Percentiles rank a stretch among this genome's conserved stretches.
Conservation (phyloP, 768 basidiomycete genomes). For the Lactarius indigo region DNA sequence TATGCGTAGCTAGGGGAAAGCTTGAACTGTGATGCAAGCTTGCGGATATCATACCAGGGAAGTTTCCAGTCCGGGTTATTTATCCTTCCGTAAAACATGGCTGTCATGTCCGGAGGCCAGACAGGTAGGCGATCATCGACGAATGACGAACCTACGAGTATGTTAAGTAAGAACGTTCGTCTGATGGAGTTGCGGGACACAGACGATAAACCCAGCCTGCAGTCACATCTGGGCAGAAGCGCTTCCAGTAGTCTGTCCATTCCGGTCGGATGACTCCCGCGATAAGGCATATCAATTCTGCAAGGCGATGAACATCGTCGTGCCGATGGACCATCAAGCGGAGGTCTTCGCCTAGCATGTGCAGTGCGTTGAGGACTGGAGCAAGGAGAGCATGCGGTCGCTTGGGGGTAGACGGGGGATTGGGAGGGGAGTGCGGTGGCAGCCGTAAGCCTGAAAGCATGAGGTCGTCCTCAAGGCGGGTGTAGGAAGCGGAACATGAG, state of each 20-base stretch:
- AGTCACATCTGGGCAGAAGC: conserved; percentile 63
- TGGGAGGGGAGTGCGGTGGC: conserved; percentile 27
- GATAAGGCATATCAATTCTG: conserved; percentile 58
- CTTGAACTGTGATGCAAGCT: conserved; percentile 47
- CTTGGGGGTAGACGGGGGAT: conserved; percentile 9
- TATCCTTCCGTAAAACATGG: conserved; percentile 52
- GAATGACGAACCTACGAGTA: conserved; percentile 33
- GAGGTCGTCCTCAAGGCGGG: conserved; percentile 57
- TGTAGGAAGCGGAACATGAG: conserved; percentile 40
- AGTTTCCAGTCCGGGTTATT: conserved; percentile 69
- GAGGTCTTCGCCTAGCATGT: conserved; percentile 72
- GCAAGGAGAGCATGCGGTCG: conserved; percentile 47
- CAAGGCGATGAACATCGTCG: conserved; percentile 52
- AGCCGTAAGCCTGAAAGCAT: conserved; percentile 45
- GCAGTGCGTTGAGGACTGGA: conserved; percentile 67
- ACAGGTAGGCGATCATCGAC: conserved; percentile 71
- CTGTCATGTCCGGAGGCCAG: conserved; percentile 74
- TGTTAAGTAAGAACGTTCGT: conserved; percentile 13
- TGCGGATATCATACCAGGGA: conserved; percentile 39
- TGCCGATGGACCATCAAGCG: conserved; percentile 57
- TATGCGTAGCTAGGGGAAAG: conserved; percentile 55
- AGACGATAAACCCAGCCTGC: conserved; percentile 46
- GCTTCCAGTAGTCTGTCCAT: conserved; percentile 93
- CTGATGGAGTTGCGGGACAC: conserved; percentile 18
- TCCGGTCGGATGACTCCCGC: conserved; percentile 67